These are phyloP conservation scores for Plasmodium knowlesi DNA, from an alignment of 169 alveolate genomes.

Conservation along the genomic window DNA sequence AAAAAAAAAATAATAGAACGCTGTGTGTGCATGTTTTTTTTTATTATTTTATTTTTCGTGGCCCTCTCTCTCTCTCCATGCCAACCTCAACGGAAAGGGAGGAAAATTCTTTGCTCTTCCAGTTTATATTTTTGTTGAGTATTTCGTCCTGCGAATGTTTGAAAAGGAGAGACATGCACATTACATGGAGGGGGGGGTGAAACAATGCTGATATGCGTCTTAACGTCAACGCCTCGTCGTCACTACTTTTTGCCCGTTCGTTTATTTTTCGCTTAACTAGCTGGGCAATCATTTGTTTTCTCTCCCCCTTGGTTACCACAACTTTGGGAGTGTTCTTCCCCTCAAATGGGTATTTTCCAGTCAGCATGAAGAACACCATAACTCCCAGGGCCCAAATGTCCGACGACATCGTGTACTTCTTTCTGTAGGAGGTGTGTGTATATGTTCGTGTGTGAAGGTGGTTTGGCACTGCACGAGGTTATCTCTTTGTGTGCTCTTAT, in stretches of 20 bases:
- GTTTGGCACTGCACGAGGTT: neutral
- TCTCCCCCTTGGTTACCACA: slow-evolving; percentile 65
- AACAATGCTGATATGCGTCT: neutral
- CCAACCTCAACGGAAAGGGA: slow-evolving; percentile 60
- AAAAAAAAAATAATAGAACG: neutral
- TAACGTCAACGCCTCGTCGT: neutral
- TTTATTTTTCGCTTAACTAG: neutral
- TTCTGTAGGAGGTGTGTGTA: slow-evolving; percentile 40
- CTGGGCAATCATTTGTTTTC: neutral
- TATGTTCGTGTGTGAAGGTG: neutral
- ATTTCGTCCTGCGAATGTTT: slow-evolving; percentile 22
- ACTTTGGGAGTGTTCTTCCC: slow-evolving; percentile 79
- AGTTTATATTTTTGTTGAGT: slow-evolving; percentile 46
- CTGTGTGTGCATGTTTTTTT: neutral
- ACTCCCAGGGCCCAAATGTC: slow-evolving; percentile 87
- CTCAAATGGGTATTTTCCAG: slow-evolving; percentile 84
- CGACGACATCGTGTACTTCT: slow-evolving; percentile 75
- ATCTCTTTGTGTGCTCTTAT: neutral
- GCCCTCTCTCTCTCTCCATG: neutral
- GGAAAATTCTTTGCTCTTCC: slow-evolving; percentile 64
- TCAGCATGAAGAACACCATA: slow-evolving; percentile 80
- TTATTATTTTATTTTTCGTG: neutral
- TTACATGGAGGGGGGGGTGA: neutral
- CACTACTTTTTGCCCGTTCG: neutral
- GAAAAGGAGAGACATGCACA: neutral